Conservation (phyloP, 164 flowering plant genomes). For the Santalum album region DNA sequence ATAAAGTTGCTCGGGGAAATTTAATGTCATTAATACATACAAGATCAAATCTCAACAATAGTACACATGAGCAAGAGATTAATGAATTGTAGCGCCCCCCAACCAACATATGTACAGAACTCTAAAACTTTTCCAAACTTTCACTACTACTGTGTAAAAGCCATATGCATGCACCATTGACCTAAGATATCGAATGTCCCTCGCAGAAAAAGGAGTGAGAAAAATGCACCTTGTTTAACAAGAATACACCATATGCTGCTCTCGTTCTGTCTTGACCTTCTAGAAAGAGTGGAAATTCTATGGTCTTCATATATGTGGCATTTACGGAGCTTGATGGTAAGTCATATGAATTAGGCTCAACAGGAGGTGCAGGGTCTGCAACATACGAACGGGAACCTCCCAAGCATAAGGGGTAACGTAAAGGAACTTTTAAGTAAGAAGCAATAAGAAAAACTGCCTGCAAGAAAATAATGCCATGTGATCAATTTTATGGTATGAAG, state of each 20-base stretch:
- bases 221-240: slow-evolving; percentile 76
- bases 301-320: slow-evolving; percentile 34
- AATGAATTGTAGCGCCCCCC: too few species aligned
- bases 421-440: slow-evolving; percentile 73
- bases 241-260: slow-evolving; percentile 95
- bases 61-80: too few species aligned
- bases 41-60: not conserved
- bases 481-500: not conserved
- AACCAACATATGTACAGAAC: too few species aligned
- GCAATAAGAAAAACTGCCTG: slow-evolving; percentile 80
- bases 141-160: too few species aligned
- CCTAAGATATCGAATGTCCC: not conserved
- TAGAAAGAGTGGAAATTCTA: slow-evolving; percentile 85
- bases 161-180: not conserved
- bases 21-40: too few species aligned
- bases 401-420: slow-evolving; percentile 79
- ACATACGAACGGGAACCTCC: slow-evolving; percentile 86
- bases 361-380: slow-evolving; percentile 58
- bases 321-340: slow-evolving; percentile 20
- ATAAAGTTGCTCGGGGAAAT: not conserved
- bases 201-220: not conserved
- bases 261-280: slow-evolving; percentile 96
- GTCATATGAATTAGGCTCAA: slow-evolving; percentile 51
- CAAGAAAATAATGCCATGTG: slow-evolving; percentile 17
- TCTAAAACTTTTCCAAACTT: too few species aligned